These are phyloP conservation scores for Camellia oleifera DNA, from an alignment of 179 eudicot species.

Conservation along the genomic window DNA sequence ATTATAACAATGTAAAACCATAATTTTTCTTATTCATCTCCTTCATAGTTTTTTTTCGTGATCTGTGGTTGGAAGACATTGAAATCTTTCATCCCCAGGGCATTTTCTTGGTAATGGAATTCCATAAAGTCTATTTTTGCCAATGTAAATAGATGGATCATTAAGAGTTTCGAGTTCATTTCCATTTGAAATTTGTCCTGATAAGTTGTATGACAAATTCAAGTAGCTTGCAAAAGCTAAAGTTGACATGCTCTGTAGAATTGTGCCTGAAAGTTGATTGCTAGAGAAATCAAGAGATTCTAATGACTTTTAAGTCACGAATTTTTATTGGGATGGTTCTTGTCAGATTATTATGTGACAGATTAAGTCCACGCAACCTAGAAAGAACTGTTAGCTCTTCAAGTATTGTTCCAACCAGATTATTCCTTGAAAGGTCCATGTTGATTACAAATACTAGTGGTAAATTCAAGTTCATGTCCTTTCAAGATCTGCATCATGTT, in stretches of 20 bases:
- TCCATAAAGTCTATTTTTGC: conserved; percentile 30
- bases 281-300: conserved; percentile 35
- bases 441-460: conserved; percentile 17
- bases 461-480: conserved; percentile 28
- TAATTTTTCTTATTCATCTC: background rate
- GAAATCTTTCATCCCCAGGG: background rate
- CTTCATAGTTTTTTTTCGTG: conserved; percentile 2
- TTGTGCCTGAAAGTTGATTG: conserved; percentile 26
- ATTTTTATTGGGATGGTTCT: conserved; percentile 18
- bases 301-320: conserved; percentile 27
- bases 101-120: conserved; percentile 28
- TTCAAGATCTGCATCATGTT: conserved; percentile 14
- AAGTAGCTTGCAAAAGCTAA: conserved; percentile 16
- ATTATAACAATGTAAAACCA: conserved; percentile 10
- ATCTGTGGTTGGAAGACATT: background rate
- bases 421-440: conserved; percentile 36
- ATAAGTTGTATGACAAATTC: conserved; percentile 35
- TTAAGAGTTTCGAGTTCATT: conserved; percentile 24
- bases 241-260: conserved; percentile 26
- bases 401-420: conserved; percentile 26
- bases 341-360: conserved; percentile 26
- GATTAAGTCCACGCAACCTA: conserved; percentile 25
- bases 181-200: conserved; percentile 32
- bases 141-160: conserved; percentile 18
- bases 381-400: conserved; percentile 19